Conservation (phyloP, 495 filamentous ascomycete genomes). For the Evansstolkia leycettana region DNA sequence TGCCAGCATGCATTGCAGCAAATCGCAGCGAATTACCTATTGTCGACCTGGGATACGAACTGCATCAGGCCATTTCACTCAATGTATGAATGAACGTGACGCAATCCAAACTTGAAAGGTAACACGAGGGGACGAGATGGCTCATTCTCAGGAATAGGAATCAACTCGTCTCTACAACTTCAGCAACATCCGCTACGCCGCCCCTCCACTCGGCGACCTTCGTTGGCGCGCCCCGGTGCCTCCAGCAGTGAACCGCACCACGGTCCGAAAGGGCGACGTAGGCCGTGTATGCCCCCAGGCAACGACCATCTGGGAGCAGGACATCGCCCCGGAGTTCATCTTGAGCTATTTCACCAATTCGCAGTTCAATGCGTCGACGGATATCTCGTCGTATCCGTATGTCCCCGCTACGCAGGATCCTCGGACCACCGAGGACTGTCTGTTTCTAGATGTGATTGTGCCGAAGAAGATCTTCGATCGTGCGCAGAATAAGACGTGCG, state of each 20-base stretch:
- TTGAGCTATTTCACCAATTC: slow-evolving; percentile 15
- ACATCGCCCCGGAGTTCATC: slow-evolving; percentile 19
- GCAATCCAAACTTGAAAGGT: too few species aligned
- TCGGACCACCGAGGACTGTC: slow-evolving; percentile 42
- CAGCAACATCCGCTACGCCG: slow-evolving; percentile 47
- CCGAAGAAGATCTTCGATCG: slow-evolving; percentile 30
- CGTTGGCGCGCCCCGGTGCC: slow-evolving; percentile 36
- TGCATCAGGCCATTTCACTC: slow-evolving; percentile 33
- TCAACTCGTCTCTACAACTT: slow-evolving; percentile 36
- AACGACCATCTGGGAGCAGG: slow-evolving; percentile 26
- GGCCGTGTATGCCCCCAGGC: slow-evolving; percentile 41
- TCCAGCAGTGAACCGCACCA: slow-evolving; percentile 21
- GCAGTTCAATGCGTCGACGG: slow-evolving; percentile 19
- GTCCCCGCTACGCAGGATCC: slow-evolving; percentile 22
- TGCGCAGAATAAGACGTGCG: slow-evolving; percentile 7
- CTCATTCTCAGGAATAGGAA: background rate
- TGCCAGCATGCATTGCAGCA: slow-evolving; percentile 10
- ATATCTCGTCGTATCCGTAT: slow-evolving; percentile 17
- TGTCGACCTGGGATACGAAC: slow-evolving; percentile 39
- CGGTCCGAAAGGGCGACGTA: slow-evolving; percentile 30
- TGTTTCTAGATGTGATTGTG: slow-evolving; percentile 43
- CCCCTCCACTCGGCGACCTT: slow-evolving; percentile 38
- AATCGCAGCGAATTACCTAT: slow-evolving; percentile 27
- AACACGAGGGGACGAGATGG: background rate
- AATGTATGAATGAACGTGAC: too few species aligned